Percentiles rank a stretch among this genome's conserved stretches.
phyloP scores from a whole-genome alignment of 257 asterid genomes.

The Plantago elongata region DNA sequence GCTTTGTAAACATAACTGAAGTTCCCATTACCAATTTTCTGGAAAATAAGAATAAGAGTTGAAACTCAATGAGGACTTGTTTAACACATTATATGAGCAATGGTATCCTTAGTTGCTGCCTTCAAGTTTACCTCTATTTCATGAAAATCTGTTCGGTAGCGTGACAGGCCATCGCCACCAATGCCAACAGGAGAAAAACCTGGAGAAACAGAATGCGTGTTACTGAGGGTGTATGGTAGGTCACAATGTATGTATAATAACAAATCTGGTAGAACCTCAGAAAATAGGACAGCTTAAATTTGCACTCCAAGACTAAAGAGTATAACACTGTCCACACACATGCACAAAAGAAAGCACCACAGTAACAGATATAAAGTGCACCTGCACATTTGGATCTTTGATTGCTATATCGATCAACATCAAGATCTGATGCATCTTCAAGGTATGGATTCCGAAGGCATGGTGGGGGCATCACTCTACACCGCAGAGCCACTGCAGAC shows the following conservation, averaged over 20 bases:
- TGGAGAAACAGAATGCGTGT: conserved; percentile 27
- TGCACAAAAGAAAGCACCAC: background rate
- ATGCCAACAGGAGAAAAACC: conserved; percentile 48
- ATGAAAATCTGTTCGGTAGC: conserved; percentile 82
- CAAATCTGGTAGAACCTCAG: background rate
- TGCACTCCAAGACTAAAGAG: conserved; percentile 3
- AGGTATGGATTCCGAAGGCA: conserved; percentile 81
- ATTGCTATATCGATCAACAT: conserved; percentile 62
- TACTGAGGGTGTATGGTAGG: background rate
- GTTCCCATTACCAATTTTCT: conserved; percentile 91
- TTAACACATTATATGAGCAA: background rate
- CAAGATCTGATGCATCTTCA: conserved; percentile 39
- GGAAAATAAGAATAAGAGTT: conserved; percentile 20
- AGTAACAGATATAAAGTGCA: conserved; percentile 17
- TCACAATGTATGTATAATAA: no score
- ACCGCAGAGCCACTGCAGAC: conserved; percentile 95
- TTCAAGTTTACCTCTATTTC: conserved; percentile 58
- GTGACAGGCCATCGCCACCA: conserved; percentile 72
- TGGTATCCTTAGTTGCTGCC: background rate
- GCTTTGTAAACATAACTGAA: conserved; percentile 82
- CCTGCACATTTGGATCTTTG: conserved; percentile 89
- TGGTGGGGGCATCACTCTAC: conserved; percentile 97
- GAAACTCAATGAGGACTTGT: conserved; percentile 8
- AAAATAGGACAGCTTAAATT: background rate
- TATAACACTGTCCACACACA: background rate